These are phyloP conservation scores for Leishmania guyanensis DNA, from an alignment of 208 protist genomes.

Conservation along the genomic window DNA sequence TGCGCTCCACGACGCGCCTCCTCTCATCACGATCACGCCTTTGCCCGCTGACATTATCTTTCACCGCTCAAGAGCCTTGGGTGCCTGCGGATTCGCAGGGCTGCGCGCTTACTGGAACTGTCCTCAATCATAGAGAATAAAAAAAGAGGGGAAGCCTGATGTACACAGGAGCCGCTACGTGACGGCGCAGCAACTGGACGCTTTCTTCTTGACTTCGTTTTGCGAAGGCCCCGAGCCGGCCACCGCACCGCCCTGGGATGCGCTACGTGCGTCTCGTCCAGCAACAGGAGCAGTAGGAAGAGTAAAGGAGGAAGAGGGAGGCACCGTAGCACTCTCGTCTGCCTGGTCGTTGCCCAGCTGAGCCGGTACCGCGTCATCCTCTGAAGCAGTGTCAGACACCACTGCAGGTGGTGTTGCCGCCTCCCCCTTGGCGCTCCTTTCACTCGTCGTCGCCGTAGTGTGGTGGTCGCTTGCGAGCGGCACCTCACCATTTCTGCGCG, in stretches of 20 bases:
- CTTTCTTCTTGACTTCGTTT: conserved; percentile 7
- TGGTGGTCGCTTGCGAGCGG: background rate
- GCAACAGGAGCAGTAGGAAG: background rate
- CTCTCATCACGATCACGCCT: background rate
- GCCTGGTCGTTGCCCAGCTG: background rate
- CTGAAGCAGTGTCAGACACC: background rate
- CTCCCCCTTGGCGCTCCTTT: background rate
- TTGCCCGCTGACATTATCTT: background rate
- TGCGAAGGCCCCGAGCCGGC: background rate
- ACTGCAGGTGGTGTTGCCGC: background rate
- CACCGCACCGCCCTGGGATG: background rate
- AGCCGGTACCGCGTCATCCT: background rate
- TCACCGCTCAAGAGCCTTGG: background rate
- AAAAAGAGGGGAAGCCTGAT: background rate
- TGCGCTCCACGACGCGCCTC: background rate
- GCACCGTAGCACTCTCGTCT: background rate
- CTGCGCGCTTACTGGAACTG: background rate
- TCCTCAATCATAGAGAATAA: background rate
- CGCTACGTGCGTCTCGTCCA: background rate
- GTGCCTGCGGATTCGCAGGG: background rate
- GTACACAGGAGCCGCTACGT: background rate
- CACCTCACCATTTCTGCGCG: background rate
- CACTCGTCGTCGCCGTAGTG: background rate
- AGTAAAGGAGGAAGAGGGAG: background rate
- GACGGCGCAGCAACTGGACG: conserved; percentile 14